These are phyloP conservation scores for Xylariaceae sp. DNA, from an alignment of 2,329 filamentous ascomycete genomes.

Conservation along the genomic window DNA sequence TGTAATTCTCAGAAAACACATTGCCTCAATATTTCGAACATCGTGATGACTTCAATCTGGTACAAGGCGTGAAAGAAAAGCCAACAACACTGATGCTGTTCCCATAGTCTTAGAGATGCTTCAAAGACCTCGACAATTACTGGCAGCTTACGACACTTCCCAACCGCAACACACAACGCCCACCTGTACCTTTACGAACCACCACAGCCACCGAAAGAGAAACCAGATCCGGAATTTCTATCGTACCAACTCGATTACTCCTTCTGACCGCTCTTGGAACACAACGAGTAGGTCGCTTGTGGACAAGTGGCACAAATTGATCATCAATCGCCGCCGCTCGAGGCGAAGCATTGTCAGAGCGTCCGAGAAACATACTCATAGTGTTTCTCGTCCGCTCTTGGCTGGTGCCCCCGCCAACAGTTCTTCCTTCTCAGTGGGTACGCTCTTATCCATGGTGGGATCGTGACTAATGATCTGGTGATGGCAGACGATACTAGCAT, in stretches of 20 bases:
- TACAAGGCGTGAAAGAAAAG: conserved; percentile 9
- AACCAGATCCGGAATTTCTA: conserved; percentile 2
- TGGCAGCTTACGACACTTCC: conserved; percentile 10
- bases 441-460: no score
- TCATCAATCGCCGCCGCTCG: conserved; percentile 12
- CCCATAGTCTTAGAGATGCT: conserved; percentile 20
- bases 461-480: background rate
- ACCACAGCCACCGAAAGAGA: conserved; percentile 7
- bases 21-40: background rate
- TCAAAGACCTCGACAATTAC: conserved; percentile 21
- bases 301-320: conserved; percentile 19
- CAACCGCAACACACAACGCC: conserved; percentile 3
- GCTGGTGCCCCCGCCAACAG: no score
- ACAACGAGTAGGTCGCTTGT: conserved; percentile 17
- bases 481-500: conserved; percentile 7
- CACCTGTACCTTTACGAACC: background rate
- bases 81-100: conserved; percentile 10
- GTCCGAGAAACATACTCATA: conserved; percentile 5
- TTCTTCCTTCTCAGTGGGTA: no score
- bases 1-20: background rate
- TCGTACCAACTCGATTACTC: conserved; percentile 11
- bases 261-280: conserved; percentile 15
- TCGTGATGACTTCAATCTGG: conserved; percentile 21
- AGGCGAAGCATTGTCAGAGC: conserved; percentile 25
- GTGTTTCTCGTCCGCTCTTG: no score